Percentiles rank a stretch among this genome's conserved stretches.
These are phyloP conservation scores for Solanum sparsipilum DNA, from an alignment of 257 asterid genomes.

Conservation along the genomic window DNA sequence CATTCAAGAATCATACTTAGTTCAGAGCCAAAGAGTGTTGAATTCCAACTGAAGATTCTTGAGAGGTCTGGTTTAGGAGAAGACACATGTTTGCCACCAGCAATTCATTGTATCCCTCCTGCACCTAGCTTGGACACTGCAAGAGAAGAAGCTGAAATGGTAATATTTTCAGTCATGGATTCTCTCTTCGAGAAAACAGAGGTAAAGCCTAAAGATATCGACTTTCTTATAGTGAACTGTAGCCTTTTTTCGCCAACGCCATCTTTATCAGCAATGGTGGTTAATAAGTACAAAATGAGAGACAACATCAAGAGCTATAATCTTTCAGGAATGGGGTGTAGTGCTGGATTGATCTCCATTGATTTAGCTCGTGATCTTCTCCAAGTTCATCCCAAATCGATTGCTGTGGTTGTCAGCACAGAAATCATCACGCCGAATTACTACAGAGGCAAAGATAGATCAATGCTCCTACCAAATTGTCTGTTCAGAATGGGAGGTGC, in stretches of 20 bases:
- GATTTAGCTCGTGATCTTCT: slow-evolving; percentile 22
- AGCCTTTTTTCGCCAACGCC: slow-evolving; percentile 54
- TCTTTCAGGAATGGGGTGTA: slow-evolving; percentile 67
- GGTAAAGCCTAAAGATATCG: slow-evolving; percentile 29
- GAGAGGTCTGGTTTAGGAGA: slow-evolving; percentile 26
- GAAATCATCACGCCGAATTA: slow-evolving; percentile 23
- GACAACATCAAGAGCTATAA: slow-evolving; percentile 48
- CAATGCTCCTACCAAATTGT: slow-evolving; percentile 25
- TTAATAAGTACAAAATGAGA: slow-evolving; percentile 47
- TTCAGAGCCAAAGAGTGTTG: slow-evolving; percentile 11
- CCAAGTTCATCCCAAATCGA: slow-evolving; percentile 5
- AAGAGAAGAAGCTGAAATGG: slow-evolving; percentile 39
- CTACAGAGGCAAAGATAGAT: slow-evolving; percentile 19
- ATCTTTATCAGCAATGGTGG: slow-evolving; percentile 50
- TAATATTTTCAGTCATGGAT: slow-evolving; percentile 45
- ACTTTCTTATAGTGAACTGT: slow-evolving; percentile 39
- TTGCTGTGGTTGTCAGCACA: slow-evolving; percentile 12
- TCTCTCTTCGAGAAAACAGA: slow-evolving; percentile 31
- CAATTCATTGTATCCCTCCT: slow-evolving; percentile 44
- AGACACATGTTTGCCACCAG: slow-evolving; percentile 23
- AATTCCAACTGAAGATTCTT: slow-evolving; percentile 19
- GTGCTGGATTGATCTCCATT: slow-evolving; percentile 25
- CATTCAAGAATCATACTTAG: slow-evolving; percentile 5
- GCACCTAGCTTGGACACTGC: slow-evolving; percentile 16
- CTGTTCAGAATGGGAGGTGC: slow-evolving; percentile 25